Conservation (phyloP, 2,329 filamentous ascomycete genomes). For the Claviceps pusilla region DNA sequence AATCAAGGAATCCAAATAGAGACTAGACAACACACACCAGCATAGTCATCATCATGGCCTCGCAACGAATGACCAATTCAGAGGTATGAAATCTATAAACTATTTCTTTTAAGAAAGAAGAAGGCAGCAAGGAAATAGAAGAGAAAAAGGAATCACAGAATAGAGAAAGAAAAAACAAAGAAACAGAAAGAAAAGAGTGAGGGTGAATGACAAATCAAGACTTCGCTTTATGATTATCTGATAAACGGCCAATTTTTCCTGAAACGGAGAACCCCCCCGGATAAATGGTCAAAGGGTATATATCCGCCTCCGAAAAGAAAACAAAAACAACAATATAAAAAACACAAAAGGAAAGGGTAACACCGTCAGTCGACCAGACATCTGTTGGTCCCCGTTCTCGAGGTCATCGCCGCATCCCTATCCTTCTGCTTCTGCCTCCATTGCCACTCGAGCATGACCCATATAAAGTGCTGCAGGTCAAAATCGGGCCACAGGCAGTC, state of each 20-base stretch:
- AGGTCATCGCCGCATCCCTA: slow-evolving; percentile 26
- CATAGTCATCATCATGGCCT: too few relatives aligned
- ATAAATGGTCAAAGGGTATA: not conserved
- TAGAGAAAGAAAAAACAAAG: not conserved
- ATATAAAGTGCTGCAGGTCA: slow-evolving; percentile 82
- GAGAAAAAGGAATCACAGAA: not conserved
- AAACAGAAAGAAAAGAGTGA: not conserved
- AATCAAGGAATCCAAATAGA: too few relatives aligned
- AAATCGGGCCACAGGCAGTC: slow-evolving; percentile 94
- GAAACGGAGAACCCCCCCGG: not conserved
- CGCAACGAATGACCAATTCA: too few relatives aligned
- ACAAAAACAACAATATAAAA: not conserved
- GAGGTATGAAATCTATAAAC: not conserved
- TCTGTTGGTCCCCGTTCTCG: not conserved
- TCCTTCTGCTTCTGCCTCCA: slow-evolving; percentile 46
- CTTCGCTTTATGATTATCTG: not conserved
- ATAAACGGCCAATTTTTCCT: not conserved
- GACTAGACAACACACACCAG: too few relatives aligned
- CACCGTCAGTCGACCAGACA: not conserved
- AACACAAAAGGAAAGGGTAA: not conserved
- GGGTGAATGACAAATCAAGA: not conserved
- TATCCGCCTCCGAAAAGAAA: not conserved
- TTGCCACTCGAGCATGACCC: slow-evolving; percentile 83
- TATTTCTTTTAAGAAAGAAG: not conserved
- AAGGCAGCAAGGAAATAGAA: not conserved